These are phyloP conservation scores for Neofusicoccum parvum DNA, from an alignment of 2,329 filamentous ascomycete species.

Conservation along the genomic window DNA sequence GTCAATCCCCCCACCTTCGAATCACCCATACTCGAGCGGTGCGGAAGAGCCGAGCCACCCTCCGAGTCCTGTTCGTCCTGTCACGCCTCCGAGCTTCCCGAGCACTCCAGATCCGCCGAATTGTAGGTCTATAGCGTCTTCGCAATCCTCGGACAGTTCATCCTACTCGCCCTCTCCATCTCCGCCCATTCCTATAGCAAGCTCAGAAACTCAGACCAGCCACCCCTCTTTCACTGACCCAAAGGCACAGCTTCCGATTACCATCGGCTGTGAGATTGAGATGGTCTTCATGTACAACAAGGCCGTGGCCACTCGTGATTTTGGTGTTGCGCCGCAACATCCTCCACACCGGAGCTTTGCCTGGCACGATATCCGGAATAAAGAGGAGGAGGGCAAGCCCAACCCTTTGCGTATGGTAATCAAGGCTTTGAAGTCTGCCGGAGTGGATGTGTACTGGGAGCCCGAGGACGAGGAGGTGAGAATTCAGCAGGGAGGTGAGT, in stretches of 20 bases:
- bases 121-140: no score
- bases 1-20: no score
- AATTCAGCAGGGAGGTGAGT: background rate
- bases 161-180: background rate
- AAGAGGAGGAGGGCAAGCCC: background rate
- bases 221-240: background rate
- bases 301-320: background rate
- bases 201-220: background rate
- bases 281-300: background rate
- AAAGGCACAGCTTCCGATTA: background rate
- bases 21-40: no score
- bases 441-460: background rate
- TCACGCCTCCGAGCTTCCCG: no score
- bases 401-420: background rate
- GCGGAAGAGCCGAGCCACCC: no score
- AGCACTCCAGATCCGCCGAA: no score
- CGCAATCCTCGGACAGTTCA: background rate
- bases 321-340: background rate
- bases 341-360: no score
- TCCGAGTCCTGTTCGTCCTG: no score
- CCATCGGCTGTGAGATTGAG: conserved; percentile 6
- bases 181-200: background rate
- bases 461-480: background rate
- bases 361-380: no score
- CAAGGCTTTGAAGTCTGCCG: background rate